Conservation (phyloP, 176 grass and related monocot genomes). For the barley (Hordeum vulgare) region DNA sequence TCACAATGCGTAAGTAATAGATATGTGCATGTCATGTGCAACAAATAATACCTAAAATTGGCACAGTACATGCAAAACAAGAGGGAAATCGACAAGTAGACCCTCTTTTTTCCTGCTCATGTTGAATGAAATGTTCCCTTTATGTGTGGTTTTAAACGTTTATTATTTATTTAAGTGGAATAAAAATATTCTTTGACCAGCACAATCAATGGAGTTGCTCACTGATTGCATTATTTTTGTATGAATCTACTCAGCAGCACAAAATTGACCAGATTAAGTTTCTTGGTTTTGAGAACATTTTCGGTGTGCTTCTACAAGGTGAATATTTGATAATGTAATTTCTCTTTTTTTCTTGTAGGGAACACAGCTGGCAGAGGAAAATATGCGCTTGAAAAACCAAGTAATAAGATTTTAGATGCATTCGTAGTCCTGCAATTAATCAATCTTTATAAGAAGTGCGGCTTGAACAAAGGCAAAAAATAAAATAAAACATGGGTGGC, state of each 20-base stretch:
- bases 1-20: not conserved
- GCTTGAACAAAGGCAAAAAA: not conserved
- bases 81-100: not conserved
- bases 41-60: not conserved
- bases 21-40: not conserved
- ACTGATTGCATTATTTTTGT: not conserved
- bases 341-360: constrained; percentile 38
- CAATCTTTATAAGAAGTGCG: not conserved
- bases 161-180: not conserved
- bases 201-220: not conserved
- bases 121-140: not conserved
- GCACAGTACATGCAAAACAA: not conserved
- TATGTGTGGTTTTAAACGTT: not conserved
- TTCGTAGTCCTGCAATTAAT: not conserved
- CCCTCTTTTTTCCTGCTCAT: not conserved
- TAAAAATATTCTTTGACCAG: not conserved
- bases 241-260: not conserved
- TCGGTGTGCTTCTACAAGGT: not conserved
- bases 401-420: constrained; percentile 32
- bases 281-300: not conserved
- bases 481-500: too few relatives aligned
- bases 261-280: not conserved
- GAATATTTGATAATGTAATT: constrained; percentile 2
- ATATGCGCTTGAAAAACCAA: constrained; percentile 50
- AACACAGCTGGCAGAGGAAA: constrained; percentile 57